Evolutionary conservation across 2,329 filamentous ascomycete species (phyloP), one percentile per base, ranked within the genome.

Genomic region (Fusarium sp.): DNA sequence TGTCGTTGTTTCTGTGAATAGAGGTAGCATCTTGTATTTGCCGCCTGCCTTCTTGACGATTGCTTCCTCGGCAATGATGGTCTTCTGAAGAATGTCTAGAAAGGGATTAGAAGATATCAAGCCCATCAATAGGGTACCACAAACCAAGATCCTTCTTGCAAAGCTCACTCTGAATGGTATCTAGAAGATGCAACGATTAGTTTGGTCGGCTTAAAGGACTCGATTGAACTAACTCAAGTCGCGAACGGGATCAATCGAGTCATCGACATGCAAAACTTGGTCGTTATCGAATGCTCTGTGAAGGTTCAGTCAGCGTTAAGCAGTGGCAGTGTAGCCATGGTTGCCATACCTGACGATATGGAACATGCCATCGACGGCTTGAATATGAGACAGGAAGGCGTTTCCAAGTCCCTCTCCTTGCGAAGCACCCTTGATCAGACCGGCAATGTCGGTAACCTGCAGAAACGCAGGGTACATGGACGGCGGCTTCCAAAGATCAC

Each of bases 401-500:
- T 83, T 83, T 66, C 81, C 81, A 24, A 83, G 79, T 48, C 81
- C 81, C 55, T 80, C 80, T 63, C 81, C 81, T 63, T 82, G 74
- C 1, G 80, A 81, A 53, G 81, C 81, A 58, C 81, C 81, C 74
- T 78, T 82, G 73, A 83, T 83, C 61, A 83, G 71, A 4, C 81
- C 81, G 20, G 81, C 81, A 66, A 83, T 83, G 57, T 83, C 81
- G 24, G 81, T 83, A 9, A 83, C 81, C 71, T 83, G 81, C 5
- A 83, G 76, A 60, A 79, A 81, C 60, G 81, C 80, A 4, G 81
- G 81, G 69, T 83, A 83, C 78, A 80, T 81, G 22, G 80, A 82
- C 2, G 81, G 81, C 20, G 81, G 81, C 71, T 83, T 82, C 81
- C 81, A 83, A 17, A 83, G 74, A 43, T 82, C 78, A 63, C 81